Evolutionary conservation across 208 protist species (phyloP).

Genomic region (Crithidia acanthocephali): DNA sequence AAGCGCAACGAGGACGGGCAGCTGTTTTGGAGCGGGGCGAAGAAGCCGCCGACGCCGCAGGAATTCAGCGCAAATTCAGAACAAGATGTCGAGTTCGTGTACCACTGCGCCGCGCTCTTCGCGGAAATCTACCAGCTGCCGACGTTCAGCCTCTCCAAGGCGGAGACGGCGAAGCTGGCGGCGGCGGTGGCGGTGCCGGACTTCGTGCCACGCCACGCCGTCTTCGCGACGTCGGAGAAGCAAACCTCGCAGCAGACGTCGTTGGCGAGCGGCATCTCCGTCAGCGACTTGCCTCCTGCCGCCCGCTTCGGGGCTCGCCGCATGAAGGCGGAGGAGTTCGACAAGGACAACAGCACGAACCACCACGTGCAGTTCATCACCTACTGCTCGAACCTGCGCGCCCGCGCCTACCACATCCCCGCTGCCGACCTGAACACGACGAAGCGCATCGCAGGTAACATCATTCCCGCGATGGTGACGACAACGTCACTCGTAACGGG

Average conservation of each 20-base stretch:
- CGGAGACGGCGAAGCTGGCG: conserved; percentile 55
- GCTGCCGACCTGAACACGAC: conserved; percentile 75
- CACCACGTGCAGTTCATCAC: conserved; percentile 96
- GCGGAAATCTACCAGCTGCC: conserved; percentile 70
- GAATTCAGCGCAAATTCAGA: conserved; percentile 56
- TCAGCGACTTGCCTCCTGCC: conserved; percentile 55
- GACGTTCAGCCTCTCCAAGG: conserved; percentile 32
- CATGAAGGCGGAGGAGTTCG: conserved; percentile 86
- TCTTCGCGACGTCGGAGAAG: conserved; percentile 80
- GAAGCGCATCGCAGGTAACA: conserved; percentile 97
- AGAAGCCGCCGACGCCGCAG: conserved; percentile 88
- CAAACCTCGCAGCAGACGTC: conserved; percentile 50
- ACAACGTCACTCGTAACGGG: conserved; percentile 99
- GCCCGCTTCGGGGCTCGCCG: conserved; percentile 42
- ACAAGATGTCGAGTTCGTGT: conserved; percentile 79
- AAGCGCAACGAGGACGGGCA: conserved; percentile 90
- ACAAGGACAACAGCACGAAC: conserved; percentile 96
- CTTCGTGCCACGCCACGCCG: conserved; percentile 74
- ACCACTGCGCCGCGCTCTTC: conserved; percentile 79
- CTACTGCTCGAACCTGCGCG: conserved; percentile 93
- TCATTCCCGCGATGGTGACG: conserved; percentile 99
- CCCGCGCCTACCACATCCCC: conserved; percentile 92
- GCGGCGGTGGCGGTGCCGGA: conserved; percentile 42
- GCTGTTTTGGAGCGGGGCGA: conserved; percentile 94
- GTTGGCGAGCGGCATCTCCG: conserved; percentile 40